Percentiles rank a stretch among this genome's conserved stretches.
phyloP scores from a whole-genome alignment of 2,329 filamentous ascomycete genomes.

The Colletotrichum lentis region DNA sequence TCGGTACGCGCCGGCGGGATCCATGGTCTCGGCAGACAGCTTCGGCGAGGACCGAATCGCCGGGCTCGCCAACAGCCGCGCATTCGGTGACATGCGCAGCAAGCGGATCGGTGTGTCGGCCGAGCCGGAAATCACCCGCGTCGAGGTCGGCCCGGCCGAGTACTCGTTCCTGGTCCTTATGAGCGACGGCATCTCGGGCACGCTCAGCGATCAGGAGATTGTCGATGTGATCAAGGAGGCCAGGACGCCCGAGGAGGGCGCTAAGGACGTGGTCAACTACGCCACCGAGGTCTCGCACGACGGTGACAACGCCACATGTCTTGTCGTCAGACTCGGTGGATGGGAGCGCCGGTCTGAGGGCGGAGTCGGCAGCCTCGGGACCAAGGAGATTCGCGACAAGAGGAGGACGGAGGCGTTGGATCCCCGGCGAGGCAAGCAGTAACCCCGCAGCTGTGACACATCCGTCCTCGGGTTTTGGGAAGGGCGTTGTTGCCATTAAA shows the following conservation, averaged over 20 bases:
- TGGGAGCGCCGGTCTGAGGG: conserved; percentile 82
- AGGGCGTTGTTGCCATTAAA: not conserved
- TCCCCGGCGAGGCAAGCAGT: conserved; percentile 73
- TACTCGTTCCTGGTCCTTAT: conserved; percentile 90
- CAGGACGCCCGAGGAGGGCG: conserved; percentile 85
- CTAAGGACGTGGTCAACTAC: conserved; percentile 81
- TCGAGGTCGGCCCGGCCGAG: conserved; percentile 83
- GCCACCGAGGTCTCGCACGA: conserved; percentile 81
- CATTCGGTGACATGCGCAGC: conserved; percentile 90
- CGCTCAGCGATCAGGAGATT: conserved; percentile 90
- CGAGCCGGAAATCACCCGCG: conserved; percentile 84
- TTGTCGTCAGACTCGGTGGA: conserved; percentile 72
- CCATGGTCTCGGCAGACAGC: conserved; percentile 86
- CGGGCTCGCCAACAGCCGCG: conserved; percentile 89
- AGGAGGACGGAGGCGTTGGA: conserved; percentile 81
- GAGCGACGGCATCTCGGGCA: conserved; percentile 87
- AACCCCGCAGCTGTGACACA: conserved; percentile 20
- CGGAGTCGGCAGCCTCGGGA: conserved; percentile 86
- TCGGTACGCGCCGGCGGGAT: conserved; percentile 76
- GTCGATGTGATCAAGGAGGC: conserved; percentile 96
- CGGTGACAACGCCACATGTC: conserved; percentile 74
- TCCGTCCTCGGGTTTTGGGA: not conserved
- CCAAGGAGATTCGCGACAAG: conserved; percentile 89
- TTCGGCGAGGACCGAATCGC: conserved; percentile 97
- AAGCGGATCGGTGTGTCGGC: conserved; percentile 95